A percentile compares a stretch with the other conserved stretches of the same genome.
Evolutionary conservation across 192 early-diverging fungal genomes (phyloP).

Genomic region (Spinellus fusiger): DNA sequence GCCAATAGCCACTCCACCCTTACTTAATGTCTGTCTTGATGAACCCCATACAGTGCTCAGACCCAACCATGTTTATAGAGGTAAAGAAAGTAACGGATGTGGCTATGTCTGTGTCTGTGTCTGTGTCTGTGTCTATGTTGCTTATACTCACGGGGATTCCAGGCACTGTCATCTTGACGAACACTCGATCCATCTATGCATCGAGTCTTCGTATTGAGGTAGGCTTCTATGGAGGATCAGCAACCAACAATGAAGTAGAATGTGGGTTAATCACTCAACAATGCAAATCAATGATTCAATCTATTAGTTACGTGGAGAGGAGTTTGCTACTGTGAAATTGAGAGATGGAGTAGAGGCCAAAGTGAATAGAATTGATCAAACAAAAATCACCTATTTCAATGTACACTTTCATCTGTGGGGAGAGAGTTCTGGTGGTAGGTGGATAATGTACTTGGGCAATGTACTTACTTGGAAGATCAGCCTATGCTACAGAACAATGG

Average conservation of each 20-base stretch:
- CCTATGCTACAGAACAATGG: conserved; percentile 23
- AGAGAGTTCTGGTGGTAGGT: conserved; percentile 20
- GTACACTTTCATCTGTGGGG: conserved; percentile 25
- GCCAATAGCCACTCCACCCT: not conserved
- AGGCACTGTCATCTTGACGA: too few relatives aligned
- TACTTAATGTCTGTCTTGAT: conserved; percentile 7
- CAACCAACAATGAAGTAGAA: too few relatives aligned
- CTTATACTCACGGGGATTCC: too few relatives aligned
- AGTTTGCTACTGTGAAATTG: conserved; percentile 19
- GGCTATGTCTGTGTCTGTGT: not conserved
- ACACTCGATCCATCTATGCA: too few relatives aligned
- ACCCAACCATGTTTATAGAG: conserved; percentile 23
- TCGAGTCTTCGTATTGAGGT: too few relatives aligned
- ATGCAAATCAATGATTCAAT: too few relatives aligned
- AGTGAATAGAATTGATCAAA: conserved; percentile 23
- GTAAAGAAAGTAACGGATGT: conserved; percentile 13
- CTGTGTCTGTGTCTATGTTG: too few relatives aligned
- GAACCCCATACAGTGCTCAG: conserved; percentile 19
- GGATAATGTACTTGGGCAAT: not conserved
- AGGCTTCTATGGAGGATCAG: too few relatives aligned
- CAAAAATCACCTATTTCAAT: conserved; percentile 26
- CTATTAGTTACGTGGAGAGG: conserved; percentile 22
- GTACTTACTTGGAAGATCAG: conserved; percentile 3
- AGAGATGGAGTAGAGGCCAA: conserved; percentile 12
- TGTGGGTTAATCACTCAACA: too few relatives aligned